Percentiles rank a stretch among this genome's conserved stretches.
Evolutionary conservation across 306 rosid species (phyloP).

Genomic region (Lagenaria siceraria): DNA sequence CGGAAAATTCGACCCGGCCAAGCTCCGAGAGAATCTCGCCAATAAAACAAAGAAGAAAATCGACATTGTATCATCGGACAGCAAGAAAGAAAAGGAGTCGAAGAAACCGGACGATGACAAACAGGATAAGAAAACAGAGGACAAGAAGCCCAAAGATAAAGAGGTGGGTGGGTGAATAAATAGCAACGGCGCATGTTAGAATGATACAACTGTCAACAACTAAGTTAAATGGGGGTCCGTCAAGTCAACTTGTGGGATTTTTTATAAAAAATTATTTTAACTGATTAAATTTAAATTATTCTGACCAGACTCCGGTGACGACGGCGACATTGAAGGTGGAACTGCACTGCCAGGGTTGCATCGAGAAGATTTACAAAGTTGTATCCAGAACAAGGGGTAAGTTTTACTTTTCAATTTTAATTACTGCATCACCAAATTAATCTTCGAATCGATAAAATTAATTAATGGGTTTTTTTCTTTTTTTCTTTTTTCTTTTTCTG

Average conservation of each 20-base stretch:
- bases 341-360: slow-evolving; percentile 67
- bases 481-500: not conserved
- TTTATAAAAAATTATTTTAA: not conserved
- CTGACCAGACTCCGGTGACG: slow-evolving; percentile 39
- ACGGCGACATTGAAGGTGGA: slow-evolving; percentile 52
- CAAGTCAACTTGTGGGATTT: not conserved
- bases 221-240: not conserved
- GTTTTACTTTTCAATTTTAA: not conserved
- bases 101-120: slow-evolving; percentile 7
- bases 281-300: not conserved
- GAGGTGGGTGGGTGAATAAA: slow-evolving; percentile 24
- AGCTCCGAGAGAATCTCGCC: slow-evolving; percentile 32
- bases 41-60: slow-evolving; percentile 42
- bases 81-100: slow-evolving; percentile 28
- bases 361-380: slow-evolving; percentile 24
- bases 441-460: not conserved
- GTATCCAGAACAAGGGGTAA: slow-evolving; percentile 45
- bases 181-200: not conserved
- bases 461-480: not conserved
- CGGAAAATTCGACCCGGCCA: slow-evolving; percentile 39
- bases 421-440: not conserved
- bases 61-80: slow-evolving; percentile 36
- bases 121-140: slow-evolving; percentile 14
- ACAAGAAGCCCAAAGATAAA: slow-evolving; percentile 30
- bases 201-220: not conserved